Conservation (phyloP, 2,329 filamentous ascomycete genomes). For the Sclerotinia subarctica region DNA sequence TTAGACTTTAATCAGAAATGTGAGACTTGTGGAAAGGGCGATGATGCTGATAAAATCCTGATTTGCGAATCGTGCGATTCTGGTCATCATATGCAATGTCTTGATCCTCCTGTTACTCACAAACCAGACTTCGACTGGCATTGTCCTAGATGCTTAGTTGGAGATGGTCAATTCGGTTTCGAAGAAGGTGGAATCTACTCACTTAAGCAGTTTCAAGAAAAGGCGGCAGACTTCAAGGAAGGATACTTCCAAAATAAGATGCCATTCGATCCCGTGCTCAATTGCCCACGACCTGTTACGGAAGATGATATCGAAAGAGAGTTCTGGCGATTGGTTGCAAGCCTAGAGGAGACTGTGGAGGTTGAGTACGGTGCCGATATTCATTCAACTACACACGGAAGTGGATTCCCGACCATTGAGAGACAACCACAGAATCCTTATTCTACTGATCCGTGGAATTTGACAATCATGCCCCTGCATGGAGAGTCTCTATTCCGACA, state of each 20-base stretch:
- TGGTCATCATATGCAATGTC: constrained; percentile 80
- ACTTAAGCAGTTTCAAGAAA: constrained; percentile 91
- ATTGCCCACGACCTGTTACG: constrained; percentile 75
- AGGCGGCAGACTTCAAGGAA: constrained; percentile 91
- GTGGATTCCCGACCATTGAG: constrained; percentile 92
- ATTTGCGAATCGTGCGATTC: constrained; percentile 90
- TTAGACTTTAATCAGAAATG: constrained; percentile 60
- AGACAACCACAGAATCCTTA: constrained; percentile 84
- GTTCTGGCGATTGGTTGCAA: constrained; percentile 94
- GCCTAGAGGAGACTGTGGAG: constrained; percentile 91
- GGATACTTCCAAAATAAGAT: constrained; percentile 88
- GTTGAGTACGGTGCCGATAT: constrained; percentile 98
- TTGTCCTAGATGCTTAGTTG: constrained; percentile 89
- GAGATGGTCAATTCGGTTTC: constrained; percentile 94
- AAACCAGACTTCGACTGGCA: constrained; percentile 91
- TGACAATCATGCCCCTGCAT: constrained; percentile 88
- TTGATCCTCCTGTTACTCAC: constrained; percentile 78
- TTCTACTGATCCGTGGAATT: constrained; percentile 88
- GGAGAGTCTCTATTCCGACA: constrained; percentile 91
- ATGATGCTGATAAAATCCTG: constrained; percentile 67
- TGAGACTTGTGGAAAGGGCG: constrained; percentile 78
- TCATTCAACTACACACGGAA: constrained; percentile 95
- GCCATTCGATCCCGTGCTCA: constrained; percentile 80
- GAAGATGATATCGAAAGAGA: constrained; percentile 96
- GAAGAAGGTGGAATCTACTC: constrained; percentile 97